Conservation (phyloP, 352 stramenopile species). For the Detonula confervacea region DNA sequence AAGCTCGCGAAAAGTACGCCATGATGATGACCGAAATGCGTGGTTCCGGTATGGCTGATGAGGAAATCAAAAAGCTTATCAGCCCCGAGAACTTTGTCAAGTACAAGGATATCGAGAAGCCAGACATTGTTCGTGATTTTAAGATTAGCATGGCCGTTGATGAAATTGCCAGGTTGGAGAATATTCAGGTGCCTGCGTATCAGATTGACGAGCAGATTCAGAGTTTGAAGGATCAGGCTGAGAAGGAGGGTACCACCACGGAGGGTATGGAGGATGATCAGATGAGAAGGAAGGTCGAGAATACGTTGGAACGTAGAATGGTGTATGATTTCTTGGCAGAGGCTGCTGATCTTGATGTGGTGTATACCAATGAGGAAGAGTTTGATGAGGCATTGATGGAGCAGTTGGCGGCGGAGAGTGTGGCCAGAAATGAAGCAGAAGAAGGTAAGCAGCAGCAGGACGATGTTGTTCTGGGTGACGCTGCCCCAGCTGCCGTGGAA, state of each 20-base stretch:
- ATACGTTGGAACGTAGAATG: constrained; percentile 81
- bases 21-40: constrained; percentile 89
- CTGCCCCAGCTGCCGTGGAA: constrained; percentile 23
- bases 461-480: constrained; percentile 36
- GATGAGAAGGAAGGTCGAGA: constrained; percentile 78
- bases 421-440: constrained; percentile 58
- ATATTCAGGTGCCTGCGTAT: constrained; percentile 82
- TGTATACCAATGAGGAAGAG: constrained; percentile 61
- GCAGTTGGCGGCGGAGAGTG: constrained; percentile 73
- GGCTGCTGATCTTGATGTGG: constrained; percentile 69
- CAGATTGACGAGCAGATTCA: constrained; percentile 87
- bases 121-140: constrained; percentile 82
- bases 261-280: constrained; percentile 82
- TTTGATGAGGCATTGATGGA: constrained; percentile 83
- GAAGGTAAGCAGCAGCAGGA: constrained; percentile 47
- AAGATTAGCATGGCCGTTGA: constrained; percentile 84
- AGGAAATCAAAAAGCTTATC: constrained; percentile 87
- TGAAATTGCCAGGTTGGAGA: constrained; percentile 86
- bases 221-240: constrained; percentile 80
- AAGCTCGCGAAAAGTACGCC: constrained; percentile 87
- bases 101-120: constrained; percentile 86
- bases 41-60: constrained; percentile 83
- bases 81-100: constrained; percentile 88
- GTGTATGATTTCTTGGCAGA: constrained; percentile 86
- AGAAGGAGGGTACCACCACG: constrained; percentile 37